Evolutionary conservation across 148 eudicot species (phyloP).

Genomic region (Polygonum maritimum): DNA sequence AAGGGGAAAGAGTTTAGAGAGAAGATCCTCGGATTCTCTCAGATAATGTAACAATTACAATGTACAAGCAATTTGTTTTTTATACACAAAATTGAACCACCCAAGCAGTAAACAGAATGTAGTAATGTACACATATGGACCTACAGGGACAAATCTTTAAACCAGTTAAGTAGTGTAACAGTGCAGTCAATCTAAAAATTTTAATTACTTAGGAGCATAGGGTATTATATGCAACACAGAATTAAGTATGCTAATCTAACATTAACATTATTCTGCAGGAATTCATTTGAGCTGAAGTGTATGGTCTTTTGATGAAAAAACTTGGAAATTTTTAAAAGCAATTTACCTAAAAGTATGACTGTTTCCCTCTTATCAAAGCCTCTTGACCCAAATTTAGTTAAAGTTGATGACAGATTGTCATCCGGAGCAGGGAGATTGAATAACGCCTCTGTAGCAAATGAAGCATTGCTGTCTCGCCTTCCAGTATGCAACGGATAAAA

Average conservation of each 20-base stretch:
- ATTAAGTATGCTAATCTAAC: not conserved
- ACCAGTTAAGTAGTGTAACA: not conserved
- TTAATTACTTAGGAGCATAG: not conserved
- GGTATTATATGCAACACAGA: not conserved
- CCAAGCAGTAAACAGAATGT: not conserved
- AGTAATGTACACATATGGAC: not conserved
- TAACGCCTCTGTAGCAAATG: constrained; percentile 33
- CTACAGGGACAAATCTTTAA: not conserved
- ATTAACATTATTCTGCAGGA: not conserved
- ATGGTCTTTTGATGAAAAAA: not conserved
- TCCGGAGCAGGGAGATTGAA: constrained; percentile 50
- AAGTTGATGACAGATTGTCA: constrained; percentile 24
- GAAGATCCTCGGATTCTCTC: not conserved
- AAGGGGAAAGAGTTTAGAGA: not conserved
- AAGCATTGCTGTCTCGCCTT: constrained; percentile 42
- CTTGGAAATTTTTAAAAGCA: not conserved
- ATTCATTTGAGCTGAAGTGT: not conserved
- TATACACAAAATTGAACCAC: not conserved
- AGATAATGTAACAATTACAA: not conserved
- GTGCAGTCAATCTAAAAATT: not conserved
- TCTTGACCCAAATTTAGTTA: constrained; percentile 27
- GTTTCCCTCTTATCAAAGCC: constrained; percentile 48
- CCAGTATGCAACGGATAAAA: constrained; percentile 61
- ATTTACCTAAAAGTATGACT: constrained; percentile 42
- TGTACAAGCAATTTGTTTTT: not conserved